Percentiles rank a stretch among this genome's conserved stretches.
These are phyloP conservation scores for Alternaria arborescens DNA, from an alignment of 2,329 filamentous ascomycete species.

Conservation along the genomic window DNA sequence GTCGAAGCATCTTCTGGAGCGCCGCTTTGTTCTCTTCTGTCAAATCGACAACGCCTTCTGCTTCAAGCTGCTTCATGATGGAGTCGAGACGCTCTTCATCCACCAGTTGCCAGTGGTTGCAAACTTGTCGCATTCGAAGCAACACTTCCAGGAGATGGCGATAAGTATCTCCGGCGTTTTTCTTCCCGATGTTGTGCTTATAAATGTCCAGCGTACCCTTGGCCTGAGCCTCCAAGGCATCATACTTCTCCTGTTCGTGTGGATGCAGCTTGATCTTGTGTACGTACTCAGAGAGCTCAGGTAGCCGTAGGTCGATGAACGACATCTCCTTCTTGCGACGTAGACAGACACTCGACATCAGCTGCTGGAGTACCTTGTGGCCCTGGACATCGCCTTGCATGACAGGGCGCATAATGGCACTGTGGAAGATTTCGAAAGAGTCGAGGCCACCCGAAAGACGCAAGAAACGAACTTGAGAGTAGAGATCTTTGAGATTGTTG, in stretches of 20 bases:
- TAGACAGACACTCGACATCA: constrained; percentile 83
- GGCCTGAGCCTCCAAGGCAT: constrained; percentile 74
- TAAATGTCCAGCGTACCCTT: constrained; percentile 73
- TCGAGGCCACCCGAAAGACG: constrained; percentile 79
- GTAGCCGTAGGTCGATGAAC: constrained; percentile 83
- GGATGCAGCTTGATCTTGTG: constrained; percentile 76
- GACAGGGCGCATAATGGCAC: constrained; percentile 74
- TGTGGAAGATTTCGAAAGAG: constrained; percentile 76
- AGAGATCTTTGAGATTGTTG: constrained; percentile 82
- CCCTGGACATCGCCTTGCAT: constrained; percentile 65
- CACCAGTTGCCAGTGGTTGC: constrained; percentile 88
- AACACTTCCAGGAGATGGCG: constrained; percentile 81
- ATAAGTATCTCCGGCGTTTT: constrained; percentile 62
- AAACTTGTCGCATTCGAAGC: constrained; percentile 83
- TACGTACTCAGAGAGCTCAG: constrained; percentile 78
- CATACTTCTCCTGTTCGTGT: constrained; percentile 80
- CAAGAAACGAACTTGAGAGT: constrained; percentile 80
- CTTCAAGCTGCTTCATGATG: constrained; percentile 74
- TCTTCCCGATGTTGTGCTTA: constrained; percentile 56
- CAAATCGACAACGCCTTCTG: constrained; percentile 71
- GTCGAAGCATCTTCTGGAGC: constrained; percentile 76
- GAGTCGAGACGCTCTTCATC: constrained; percentile 73
- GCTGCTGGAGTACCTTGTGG: constrained; percentile 72
- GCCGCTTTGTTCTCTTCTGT: constrained; percentile 76
- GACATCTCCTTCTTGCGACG: constrained; percentile 87